Percentiles rank a stretch among this genome's conserved stretches.
phyloP scores from a whole-genome alignment of 257 asterid species.

The Rubia yunnanensis region DNA sequence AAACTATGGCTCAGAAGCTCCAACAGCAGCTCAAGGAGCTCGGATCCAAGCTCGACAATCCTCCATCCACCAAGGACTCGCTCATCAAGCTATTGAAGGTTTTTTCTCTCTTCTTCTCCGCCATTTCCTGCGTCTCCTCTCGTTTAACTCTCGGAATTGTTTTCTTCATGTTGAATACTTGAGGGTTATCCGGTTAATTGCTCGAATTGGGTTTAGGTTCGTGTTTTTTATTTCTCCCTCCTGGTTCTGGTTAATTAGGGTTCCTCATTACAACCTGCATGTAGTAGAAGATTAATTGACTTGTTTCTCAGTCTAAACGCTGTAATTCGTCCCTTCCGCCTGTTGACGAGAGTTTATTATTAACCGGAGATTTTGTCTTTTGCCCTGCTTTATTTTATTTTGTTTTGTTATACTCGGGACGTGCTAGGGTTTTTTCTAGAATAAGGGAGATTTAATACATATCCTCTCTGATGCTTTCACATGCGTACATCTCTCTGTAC shows the following conservation, averaged over 20 bases:
- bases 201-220: neutral
- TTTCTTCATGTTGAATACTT: neutral
- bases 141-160: neutral
- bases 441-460: neutral
- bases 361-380: neutral
- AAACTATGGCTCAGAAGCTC: conserved; percentile 55
- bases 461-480: neutral
- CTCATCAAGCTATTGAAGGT: conserved; percentile 78
- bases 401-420: neutral
- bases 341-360: neutral
- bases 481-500: neutral
- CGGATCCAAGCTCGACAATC: conserved; percentile 50
- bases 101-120: neutral
- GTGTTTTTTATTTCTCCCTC: neutral
- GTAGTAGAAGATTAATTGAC: neutral
- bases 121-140: neutral
- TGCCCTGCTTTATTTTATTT: neutral
- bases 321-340: neutral
- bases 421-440: neutral
- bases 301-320: neutral
- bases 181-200: neutral
- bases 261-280: conserved; percentile 1
- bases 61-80: conserved; percentile 66
- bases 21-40: conserved; percentile 53
- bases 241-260: conserved; percentile 27